These are phyloP conservation scores for Aureobasidium mangrovei DNA, from an alignment of 2,329 filamentous ascomycete genomes.

Conservation along the genomic window DNA sequence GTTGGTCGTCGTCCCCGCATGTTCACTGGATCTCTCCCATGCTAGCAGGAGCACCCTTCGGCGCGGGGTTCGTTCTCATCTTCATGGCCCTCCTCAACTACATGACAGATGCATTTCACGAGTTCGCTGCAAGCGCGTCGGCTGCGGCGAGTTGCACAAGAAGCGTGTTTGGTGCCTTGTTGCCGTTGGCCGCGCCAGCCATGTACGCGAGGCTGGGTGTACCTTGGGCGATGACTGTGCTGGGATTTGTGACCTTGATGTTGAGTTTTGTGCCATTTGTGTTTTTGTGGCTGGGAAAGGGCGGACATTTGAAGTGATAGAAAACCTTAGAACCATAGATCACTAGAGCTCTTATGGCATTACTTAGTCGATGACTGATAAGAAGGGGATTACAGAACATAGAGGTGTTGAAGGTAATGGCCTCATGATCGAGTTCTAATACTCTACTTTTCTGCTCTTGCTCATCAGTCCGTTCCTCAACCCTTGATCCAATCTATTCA, in stretches of 20 bases:
- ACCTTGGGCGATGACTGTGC: neutral
- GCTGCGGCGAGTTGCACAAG: neutral
- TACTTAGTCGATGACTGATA: no score
- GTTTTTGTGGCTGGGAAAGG: neutral
- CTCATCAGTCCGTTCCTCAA: no score
- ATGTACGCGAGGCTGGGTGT: neutral
- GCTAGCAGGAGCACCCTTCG: neutral
- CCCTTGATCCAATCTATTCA: no score
- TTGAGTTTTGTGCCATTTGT: neutral
- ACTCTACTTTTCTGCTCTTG: no score
- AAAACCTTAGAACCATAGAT: no score
- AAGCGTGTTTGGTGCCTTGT: neutral
- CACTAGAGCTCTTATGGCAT: no score
- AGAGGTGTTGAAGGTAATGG: no score
- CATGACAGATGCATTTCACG: neutral
- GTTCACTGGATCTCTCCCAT: neutral
- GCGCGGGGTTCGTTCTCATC: neutral
- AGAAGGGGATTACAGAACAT: no score
- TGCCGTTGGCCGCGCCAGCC: neutral
- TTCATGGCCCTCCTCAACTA: neutral
- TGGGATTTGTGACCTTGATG: neutral
- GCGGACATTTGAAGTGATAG: no score
- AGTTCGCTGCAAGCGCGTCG: neutral
- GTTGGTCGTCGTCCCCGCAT: neutral
- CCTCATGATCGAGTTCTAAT: no score